phyloP scores from a whole-genome alignment of 371 early-diverging fungal genomes.

The Haplosporangium sp. region DNA sequence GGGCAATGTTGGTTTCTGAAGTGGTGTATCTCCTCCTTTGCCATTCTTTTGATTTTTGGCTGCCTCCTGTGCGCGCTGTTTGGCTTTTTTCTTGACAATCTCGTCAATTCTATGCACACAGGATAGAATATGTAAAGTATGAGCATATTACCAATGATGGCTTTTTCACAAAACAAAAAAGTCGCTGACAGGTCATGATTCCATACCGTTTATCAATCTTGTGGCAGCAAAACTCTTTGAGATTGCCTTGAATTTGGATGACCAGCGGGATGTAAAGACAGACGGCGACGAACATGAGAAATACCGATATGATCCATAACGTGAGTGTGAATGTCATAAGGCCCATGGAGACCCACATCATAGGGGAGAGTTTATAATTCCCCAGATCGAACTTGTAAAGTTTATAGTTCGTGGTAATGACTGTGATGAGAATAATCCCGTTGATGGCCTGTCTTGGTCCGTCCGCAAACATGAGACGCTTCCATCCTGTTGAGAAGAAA shows the following conservation, averaged over 20 bases:
- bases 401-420: background rate
- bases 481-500: conserved; percentile 70
- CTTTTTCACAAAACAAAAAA: background rate
- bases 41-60: conserved; percentile 42
- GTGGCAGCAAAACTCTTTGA: conserved; percentile 93
- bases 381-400: conserved; percentile 1
- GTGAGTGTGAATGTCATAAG: conserved; percentile 48
- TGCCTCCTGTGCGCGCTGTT: conserved; percentile 42
- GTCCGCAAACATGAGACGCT: conserved; percentile 86
- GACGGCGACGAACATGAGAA: conserved; percentile 68
- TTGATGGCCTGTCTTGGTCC: conserved; percentile 85
- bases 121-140: background rate
- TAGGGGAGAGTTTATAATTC: background rate
- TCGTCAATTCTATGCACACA: conserved; percentile 39
- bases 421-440: conserved; percentile 37
- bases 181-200: too few species aligned
- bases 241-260: conserved; percentile 84
- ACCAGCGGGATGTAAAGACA: conserved; percentile 84
- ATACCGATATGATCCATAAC: conserved; percentile 56
- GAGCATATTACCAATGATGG: background rate
- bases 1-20: conserved; percentile 45
- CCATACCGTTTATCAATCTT: conserved; percentile 87
- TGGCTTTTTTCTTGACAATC: conserved; percentile 50
- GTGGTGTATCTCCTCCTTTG: conserved; percentile 29
- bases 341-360: conserved; percentile 22